Base-by-base conservation (phyloP, 1,284 basidiomycete species). In the Afroboletus lepidellus region DNA sequence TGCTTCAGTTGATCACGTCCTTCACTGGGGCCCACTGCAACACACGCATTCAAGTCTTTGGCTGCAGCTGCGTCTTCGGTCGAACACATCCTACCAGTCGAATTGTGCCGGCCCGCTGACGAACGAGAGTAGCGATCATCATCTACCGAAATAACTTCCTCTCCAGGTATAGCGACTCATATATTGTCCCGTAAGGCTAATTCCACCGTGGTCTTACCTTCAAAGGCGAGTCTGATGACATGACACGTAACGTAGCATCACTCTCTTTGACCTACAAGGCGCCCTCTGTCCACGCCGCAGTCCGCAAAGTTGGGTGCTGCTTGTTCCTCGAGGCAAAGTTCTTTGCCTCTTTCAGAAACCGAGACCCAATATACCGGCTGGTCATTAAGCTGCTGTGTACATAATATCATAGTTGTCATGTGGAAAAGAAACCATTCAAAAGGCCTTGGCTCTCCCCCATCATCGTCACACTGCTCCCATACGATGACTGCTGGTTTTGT, bases 401-500 rank as follows among this genome's bases (percentile, higher is more conserved):
- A 37, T 29, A 34, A 37, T 29, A 25, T n/a, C 5, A 16, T n/a
- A 20, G 6, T 5, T 8, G n/a, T 37, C 45, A 37, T 36, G 23
- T 6, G 6, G 6, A 15, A 32, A n/a, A 18, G 29, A 44, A 15
- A 34, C n/a, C 32, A 9, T 46, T 37, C 13, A 46, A 23, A 20
- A 46, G 20, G 7, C 34, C 18, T 11, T 15, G 3, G 24, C 44
- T 12, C 8, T n/a, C 18, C 13, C 21, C 15, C 23, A 15, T 18
- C 5, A 9, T 21, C 15, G 11, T 32, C 21, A 13, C 12, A 32
- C 12, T 12, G 42, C 21, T 24, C 34, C 15, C 27, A 33, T 21
- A 33, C 30, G 5, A 41, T 66, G 62, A 20, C 36, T 18, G 24
- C 45, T 24, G 12, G 27, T 16, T 39, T 46, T 13, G 23, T 50